Percentiles rank a stretch among this genome's conserved stretches.
These are phyloP conservation scores for Gautieria morchelliformis DNA, from an alignment of 768 basidiomycete genomes.

Conservation along the genomic window DNA sequence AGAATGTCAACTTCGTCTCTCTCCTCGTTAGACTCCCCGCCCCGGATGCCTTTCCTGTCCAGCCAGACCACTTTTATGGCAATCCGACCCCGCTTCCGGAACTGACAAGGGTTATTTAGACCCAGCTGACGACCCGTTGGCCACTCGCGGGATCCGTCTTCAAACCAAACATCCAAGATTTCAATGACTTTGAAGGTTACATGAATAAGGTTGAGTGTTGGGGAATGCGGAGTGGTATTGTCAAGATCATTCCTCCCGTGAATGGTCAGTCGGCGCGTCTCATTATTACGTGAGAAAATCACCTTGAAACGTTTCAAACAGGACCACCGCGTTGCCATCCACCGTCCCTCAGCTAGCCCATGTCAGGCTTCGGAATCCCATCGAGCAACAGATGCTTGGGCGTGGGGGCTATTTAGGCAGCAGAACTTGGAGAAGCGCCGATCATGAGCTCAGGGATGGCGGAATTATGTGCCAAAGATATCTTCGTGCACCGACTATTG, in stretches of 20 bases:
- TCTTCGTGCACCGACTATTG: slow-evolving; percentile 61
- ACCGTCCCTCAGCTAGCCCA: slow-evolving; percentile 58
- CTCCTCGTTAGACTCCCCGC: slow-evolving; percentile 23
- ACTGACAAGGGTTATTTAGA: slow-evolving; percentile 42
- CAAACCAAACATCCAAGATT: slow-evolving; percentile 87
- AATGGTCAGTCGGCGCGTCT: slow-evolving; percentile 58
- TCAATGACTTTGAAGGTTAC: slow-evolving; percentile 84
- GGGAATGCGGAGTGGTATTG: slow-evolving; percentile 86
- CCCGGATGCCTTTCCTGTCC: slow-evolving; percentile 49
- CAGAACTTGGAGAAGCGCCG: slow-evolving; percentile 84
- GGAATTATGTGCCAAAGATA: slow-evolving; percentile 63
- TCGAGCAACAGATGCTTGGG: slow-evolving; percentile 90
- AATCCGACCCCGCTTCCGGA: slow-evolving; percentile 24
- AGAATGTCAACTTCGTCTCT: neutral
- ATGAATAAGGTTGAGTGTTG: slow-evolving; percentile 82
- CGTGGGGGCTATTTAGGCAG: slow-evolving; percentile 80
- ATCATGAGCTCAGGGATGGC: slow-evolving; percentile 78
- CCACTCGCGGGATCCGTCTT: slow-evolving; percentile 93
- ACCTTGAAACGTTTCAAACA: slow-evolving; percentile 16
- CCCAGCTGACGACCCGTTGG: slow-evolving; percentile 72
- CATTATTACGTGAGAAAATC: slow-evolving; percentile 1
- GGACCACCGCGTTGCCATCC: slow-evolving; percentile 67
- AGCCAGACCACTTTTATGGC: slow-evolving; percentile 82
- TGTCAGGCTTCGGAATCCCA: slow-evolving; percentile 80
- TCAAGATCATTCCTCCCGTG: slow-evolving; percentile 90